Evolutionary conservation across 805 yeast species (phyloP), one percentile per base, ranked within the genome.

Genomic region (Teunomyces aglyptinius): DNA sequence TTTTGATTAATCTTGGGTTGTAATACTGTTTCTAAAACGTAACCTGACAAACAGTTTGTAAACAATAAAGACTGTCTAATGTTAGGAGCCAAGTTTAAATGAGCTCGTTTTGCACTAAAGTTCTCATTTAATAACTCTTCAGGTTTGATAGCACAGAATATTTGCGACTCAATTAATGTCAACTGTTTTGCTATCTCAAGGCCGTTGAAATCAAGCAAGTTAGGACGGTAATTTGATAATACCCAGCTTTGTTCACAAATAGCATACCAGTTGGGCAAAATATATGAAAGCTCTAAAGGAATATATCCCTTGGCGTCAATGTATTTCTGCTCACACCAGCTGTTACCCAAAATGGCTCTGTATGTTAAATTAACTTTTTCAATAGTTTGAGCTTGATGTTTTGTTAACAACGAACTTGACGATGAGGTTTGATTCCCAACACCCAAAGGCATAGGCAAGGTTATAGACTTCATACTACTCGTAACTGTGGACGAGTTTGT

Each of bases 161-260:
- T 74, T 35, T 73, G 75, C 2, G 86, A 80, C 59, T 87, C 96
- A 50, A 87, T 78, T 15, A 85, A 65, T 0, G 94, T 86, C 40
- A 87, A 67, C 53, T 86, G 94, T 57, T 85, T 86, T 2, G 94
- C 91, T 19, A 85, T 69, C 55, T 86, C 94, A 54, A 85, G 68
- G 0, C 89, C 83, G 60, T 85, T 85, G 54, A 82, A 72, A 49
- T 83, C 82, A 32, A 80, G 58, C 35, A 81, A 63, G 39, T 77
- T 73, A 13, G 80, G 73, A 48, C 82, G 73, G 53, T 76, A 78
- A 50, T 76, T 78, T 6, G 78, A 67, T 46, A 80, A 68, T 20
- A 73, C 79, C 86, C 88, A 83, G 48, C 76, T 74, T 45, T 75
- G 80, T 46, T 78, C 81, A 41, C 81, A 73, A 1, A 78, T 62